Conservation (phyloP, 768 basidiomycete genomes). For the Glaciozyma martinii region DNA sequence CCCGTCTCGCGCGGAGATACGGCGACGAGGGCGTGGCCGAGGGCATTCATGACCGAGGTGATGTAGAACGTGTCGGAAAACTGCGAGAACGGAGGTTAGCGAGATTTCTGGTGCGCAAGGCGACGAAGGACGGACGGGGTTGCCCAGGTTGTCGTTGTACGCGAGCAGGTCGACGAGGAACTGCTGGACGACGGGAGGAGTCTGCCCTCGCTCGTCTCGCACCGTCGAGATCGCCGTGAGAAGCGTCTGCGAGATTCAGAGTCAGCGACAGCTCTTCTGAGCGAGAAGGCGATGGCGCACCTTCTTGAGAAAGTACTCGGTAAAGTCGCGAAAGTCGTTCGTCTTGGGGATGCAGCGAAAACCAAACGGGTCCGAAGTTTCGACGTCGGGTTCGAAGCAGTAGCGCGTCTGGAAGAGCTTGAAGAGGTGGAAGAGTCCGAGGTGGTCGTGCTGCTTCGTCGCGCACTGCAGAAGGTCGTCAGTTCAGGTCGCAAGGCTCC, state of each 20-base stretch:
- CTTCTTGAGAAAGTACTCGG: conserved; percentile 93
- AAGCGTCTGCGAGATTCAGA: conserved; percentile 50
- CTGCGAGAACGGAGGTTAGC: conserved; percentile 41
- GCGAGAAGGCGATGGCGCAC: conserved; percentile 42
- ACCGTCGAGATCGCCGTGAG: conserved; percentile 75
- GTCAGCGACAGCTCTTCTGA: neutral
- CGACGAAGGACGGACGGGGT: conserved; percentile 53
- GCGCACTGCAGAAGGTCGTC: conserved; percentile 56
- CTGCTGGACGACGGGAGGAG: conserved; percentile 71
- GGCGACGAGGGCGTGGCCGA: conserved; percentile 65
- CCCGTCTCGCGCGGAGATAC: conserved; percentile 65
- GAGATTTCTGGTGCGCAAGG: neutral
- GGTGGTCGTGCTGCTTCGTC: conserved; percentile 67
- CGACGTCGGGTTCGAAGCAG: conserved; percentile 48
- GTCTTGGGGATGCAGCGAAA: conserved; percentile 89
- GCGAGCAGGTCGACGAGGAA: conserved; percentile 87
- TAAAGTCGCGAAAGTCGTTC: conserved; percentile 82
- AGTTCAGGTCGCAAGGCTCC: neutral
- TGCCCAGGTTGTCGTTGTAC: conserved; percentile 89
- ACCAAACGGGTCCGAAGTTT: conserved; percentile 73
- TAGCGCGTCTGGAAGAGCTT: conserved; percentile 87
- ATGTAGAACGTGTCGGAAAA: conserved; percentile 88
- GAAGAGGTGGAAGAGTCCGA: conserved; percentile 90
- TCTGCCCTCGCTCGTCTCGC: conserved; percentile 77
- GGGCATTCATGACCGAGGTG: conserved; percentile 69